phyloP scores from a whole-genome alignment of 805 yeast species.

The Saturnispora quitensis region DNA sequence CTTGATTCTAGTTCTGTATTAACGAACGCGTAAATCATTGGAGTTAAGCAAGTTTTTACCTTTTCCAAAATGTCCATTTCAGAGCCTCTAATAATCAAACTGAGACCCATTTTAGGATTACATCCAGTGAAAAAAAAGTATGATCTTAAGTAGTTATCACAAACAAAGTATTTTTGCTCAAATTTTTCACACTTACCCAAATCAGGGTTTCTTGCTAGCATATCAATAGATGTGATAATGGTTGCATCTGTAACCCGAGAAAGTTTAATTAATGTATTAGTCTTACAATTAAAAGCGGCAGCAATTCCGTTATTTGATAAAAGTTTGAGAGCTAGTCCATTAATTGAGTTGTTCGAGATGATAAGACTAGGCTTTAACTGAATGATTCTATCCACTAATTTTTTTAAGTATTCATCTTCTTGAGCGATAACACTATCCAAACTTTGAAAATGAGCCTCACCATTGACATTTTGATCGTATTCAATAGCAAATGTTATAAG shows the following conservation, averaged over 20 bases:
- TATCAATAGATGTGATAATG: slow-evolving; percentile 78
- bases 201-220: slow-evolving; percentile 58
- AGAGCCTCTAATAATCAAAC: slow-evolving; percentile 80
- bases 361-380: slow-evolving; percentile 73
- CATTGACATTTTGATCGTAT: slow-evolving; percentile 47
- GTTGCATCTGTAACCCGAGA: slow-evolving; percentile 77
- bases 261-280: slow-evolving; percentile 69
- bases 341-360: slow-evolving; percentile 67
- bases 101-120: slow-evolving; percentile 64
- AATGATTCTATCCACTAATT: slow-evolving; percentile 67
- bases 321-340: slow-evolving; percentile 70
- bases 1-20: slow-evolving; percentile 75
- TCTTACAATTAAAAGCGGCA: slow-evolving; percentile 74
- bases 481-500: slow-evolving; percentile 85
- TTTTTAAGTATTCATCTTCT: slow-evolving; percentile 75
- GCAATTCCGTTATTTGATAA: slow-evolving; percentile 69
- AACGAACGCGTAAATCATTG: slow-evolving; percentile 69
- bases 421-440: slow-evolving; percentile 65
- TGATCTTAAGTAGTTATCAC: slow-evolving; percentile 50
- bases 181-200: slow-evolving; percentile 70
- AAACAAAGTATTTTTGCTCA: slow-evolving; percentile 59
- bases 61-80: slow-evolving; percentile 49
- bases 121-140: slow-evolving; percentile 77
- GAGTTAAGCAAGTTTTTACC: slow-evolving; percentile 71
- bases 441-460: slow-evolving; percentile 15